phyloP scores from a whole-genome alignment of 441 rosid species.

The Pelargonium australe region DNA sequence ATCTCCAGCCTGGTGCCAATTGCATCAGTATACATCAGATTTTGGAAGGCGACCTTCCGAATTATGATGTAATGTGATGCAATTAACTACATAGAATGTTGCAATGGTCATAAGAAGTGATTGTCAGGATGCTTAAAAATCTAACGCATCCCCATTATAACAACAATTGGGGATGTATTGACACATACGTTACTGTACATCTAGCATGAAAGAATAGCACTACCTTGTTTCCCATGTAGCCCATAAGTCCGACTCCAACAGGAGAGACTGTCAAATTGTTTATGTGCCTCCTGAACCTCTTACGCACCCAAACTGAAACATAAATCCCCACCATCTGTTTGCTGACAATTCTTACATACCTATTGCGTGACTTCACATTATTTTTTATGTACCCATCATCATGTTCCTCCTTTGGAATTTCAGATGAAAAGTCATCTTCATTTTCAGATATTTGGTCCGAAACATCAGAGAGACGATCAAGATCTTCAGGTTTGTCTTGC shows the following conservation, averaged over 20 bases:
- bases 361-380: conserved; percentile 30
- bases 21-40: too few relatives aligned
- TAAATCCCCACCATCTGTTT: conserved; percentile 99
- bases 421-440: conserved; percentile 39
- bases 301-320: conserved; percentile 84
- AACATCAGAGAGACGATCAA: conserved; percentile 31
- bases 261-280: conserved; percentile 88
- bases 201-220: background rate
- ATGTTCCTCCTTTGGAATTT: conserved; percentile 27
- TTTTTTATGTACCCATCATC: conserved; percentile 11
- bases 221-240: conserved; percentile 99
- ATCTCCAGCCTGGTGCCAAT: too few relatives aligned
- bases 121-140: too few relatives aligned
- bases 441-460: conserved; percentile 42
- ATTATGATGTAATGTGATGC: background rate
- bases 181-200: too few relatives aligned
- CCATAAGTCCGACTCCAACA: conserved; percentile 98
- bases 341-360: conserved; percentile 80
- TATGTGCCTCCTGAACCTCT: conserved; percentile 73
- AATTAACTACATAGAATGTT: background rate
- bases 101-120: background rate
- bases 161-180: too few relatives aligned
- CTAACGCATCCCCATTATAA: too few relatives aligned
- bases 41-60: too few relatives aligned
- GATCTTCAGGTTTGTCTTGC: conserved; percentile 36